phyloP scores from a whole-genome alignment of 1,284 basidiomycete species.

The Porogramme epimiltina region DNA sequence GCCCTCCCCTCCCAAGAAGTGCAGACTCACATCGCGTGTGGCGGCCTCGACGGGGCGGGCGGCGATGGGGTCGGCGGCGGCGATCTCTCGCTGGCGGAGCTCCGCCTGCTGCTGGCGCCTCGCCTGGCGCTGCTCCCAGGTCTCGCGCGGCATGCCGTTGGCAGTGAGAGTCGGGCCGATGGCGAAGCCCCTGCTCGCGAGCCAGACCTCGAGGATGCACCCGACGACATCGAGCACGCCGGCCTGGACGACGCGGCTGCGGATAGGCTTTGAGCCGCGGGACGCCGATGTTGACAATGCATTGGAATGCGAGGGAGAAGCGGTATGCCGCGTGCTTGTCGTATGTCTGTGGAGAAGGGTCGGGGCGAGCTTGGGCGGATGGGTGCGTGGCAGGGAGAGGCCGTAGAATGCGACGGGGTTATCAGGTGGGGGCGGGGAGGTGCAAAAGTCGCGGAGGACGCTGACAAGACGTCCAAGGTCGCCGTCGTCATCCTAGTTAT shows the following conservation, averaged over 20 bases:
- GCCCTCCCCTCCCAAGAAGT: too few relatives aligned
- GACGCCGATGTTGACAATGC: constrained; percentile 24
- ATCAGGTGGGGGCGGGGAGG: neutral
- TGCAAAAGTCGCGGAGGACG: constrained; percentile 26
- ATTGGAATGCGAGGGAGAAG: constrained; percentile 26
- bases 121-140: constrained; percentile 67
- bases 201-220: too few relatives aligned
- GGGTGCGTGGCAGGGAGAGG: constrained; percentile 23
- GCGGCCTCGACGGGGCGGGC: neutral
- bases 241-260: neutral
- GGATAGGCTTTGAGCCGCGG: constrained; percentile 25
- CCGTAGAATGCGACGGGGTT: constrained; percentile 21
- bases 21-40: constrained; percentile 24
- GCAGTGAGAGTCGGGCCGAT: constrained; percentile 67
- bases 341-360: constrained; percentile 23
- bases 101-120: constrained; percentile 57
- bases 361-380: constrained; percentile 26
- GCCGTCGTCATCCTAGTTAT: constrained; percentile 26
- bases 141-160: constrained; percentile 65
- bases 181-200: constrained; percentile 59
- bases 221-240: too few relatives aligned
- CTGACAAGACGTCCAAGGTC: constrained; percentile 19
- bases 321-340: constrained; percentile 25
- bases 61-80: too few relatives aligned
- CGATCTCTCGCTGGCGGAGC: constrained; percentile 31